Conservation (phyloP, 2,329 filamentous ascomycete species). For the Neobulgaria alba region DNA sequence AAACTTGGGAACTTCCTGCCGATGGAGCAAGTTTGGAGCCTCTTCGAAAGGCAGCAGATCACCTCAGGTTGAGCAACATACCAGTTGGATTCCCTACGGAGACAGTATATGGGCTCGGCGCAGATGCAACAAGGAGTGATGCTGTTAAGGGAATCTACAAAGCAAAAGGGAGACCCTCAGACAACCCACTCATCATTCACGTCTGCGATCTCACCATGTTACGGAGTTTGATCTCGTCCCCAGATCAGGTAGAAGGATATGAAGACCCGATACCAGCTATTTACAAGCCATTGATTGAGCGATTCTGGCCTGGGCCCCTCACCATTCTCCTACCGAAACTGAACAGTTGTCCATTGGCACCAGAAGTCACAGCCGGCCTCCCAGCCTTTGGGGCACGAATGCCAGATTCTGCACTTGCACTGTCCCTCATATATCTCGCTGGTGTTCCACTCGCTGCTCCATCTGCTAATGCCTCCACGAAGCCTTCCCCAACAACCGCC, state of each 20-base stretch:
- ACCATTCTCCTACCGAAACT: constrained; percentile 83
- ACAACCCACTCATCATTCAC: constrained; percentile 94
- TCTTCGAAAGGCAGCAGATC: constrained; percentile 22
- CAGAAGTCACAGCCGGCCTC: constrained; percentile 86
- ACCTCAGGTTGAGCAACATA: constrained; percentile 23
- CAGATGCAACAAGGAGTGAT: constrained; percentile 77
- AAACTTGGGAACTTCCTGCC: constrained; percentile 22
- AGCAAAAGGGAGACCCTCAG: constrained; percentile 81
- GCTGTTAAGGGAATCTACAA: constrained; percentile 88
- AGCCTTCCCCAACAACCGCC: constrained; percentile 84
- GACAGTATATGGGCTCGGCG: constrained; percentile 95
- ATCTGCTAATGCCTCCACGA: constrained; percentile 89
- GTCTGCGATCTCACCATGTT: constrained; percentile 57
- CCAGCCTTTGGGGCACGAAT: constrained; percentile 83
- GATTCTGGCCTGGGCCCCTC: constrained; percentile 91
- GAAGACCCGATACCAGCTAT: constrained; percentile 24
- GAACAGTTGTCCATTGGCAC: constrained; percentile 59
- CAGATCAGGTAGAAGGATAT: constrained; percentile 19
- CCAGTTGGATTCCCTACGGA: constrained; percentile 96
- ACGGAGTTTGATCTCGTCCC: constrained; percentile 15
- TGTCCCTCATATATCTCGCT: constrained; percentile 74
- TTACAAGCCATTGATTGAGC: constrained; percentile 68
- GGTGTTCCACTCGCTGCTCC: constrained; percentile 79
- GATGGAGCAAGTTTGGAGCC: constrained; percentile 9
- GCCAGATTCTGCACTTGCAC: constrained; percentile 75